These are phyloP conservation scores for Plantago ovata DNA, from an alignment of 257 asterid species.

Conservation along the genomic window DNA sequence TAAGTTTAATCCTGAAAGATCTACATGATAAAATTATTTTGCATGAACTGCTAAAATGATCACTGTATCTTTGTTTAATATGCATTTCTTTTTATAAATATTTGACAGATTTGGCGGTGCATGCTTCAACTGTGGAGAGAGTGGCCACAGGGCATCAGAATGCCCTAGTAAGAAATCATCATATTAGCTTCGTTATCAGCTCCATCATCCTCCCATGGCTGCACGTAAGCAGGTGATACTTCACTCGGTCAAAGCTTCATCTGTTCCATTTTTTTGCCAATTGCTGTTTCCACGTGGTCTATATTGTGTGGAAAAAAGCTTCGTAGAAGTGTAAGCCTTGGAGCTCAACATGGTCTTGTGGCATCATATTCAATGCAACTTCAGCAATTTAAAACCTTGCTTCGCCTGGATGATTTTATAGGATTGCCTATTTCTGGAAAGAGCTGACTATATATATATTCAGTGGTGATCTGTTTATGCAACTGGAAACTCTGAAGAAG, in stretches of 20 bases:
- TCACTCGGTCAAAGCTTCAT: conserved; percentile 20
- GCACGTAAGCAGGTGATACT: conserved; percentile 4
- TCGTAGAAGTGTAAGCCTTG: neutral
- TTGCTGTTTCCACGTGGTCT: neutral
- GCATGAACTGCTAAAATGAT: too few species aligned
- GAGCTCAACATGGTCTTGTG: neutral
- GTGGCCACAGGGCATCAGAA: conserved; percentile 90
- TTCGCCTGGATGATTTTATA: neutral
- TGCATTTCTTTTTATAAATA: neutral
- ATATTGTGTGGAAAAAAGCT: neutral
- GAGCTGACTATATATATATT: neutral
- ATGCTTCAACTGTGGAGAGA: conserved; percentile 79
- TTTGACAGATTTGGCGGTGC: conserved; percentile 70
- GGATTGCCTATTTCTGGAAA: neutral
- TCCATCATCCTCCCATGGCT: conserved; percentile 14
- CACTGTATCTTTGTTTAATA: too few species aligned
- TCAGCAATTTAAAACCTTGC: too few species aligned
- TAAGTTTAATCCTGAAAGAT: too few species aligned
- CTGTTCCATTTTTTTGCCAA: neutral
- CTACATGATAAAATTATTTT: too few species aligned
- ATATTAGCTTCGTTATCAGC: conserved; percentile 13
- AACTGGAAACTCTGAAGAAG: neutral
- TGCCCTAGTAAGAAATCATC: conserved; percentile 68
- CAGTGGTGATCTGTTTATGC: neutral
- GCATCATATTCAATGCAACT: neutral